phyloP scores from a whole-genome alignment of 495 filamentous ascomycete genomes.

The Umbilicaria muhlenbergii region DNA sequence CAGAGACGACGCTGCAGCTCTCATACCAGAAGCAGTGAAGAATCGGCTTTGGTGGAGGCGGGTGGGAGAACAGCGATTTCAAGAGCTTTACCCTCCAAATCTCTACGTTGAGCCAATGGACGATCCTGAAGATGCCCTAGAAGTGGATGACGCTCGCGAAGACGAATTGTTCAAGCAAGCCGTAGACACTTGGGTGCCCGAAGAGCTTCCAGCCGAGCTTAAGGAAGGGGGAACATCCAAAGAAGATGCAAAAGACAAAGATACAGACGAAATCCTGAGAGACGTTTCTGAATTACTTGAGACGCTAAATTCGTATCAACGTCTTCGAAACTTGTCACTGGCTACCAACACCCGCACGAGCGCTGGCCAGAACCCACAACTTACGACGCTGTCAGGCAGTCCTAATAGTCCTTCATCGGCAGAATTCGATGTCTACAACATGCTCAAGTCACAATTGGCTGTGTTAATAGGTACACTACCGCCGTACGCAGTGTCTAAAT shows the following conservation, averaged over 20 bases:
- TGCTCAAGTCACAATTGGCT: slow-evolving; percentile 54
- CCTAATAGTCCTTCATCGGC: slow-evolving; percentile 39
- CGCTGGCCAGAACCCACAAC: slow-evolving; percentile 25
- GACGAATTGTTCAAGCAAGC: slow-evolving; percentile 19
- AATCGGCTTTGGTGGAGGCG: slow-evolving; percentile 79
- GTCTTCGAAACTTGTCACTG: slow-evolving; percentile 55
- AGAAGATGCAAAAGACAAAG: slow-evolving; percentile 38
- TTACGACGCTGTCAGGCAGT: slow-evolving; percentile 26
- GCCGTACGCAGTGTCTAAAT: slow-evolving; percentile 71
- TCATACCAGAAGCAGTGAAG: slow-evolving; percentile 54
- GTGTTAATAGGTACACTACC: slow-evolving; percentile 62
- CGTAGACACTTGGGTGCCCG: slow-evolving; percentile 30
- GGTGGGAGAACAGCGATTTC: slow-evolving; percentile 44
- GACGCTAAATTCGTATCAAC: slow-evolving; percentile 74
- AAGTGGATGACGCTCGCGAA: slow-evolving; percentile 3
- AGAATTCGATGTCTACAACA: slow-evolving; percentile 59
- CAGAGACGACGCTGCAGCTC: slow-evolving; percentile 60
- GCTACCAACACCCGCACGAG: slow-evolving; percentile 25
- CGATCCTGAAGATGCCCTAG: slow-evolving; percentile 20
- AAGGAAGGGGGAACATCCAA: slow-evolving; percentile 24
- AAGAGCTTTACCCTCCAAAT: slow-evolving; percentile 13
- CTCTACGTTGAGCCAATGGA: slow-evolving; percentile 23
- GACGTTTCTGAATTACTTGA: slow-evolving; percentile 75
- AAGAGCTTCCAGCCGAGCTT: slow-evolving; percentile 25
- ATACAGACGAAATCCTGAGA: slow-evolving; percentile 55